Evolutionary conservation across 345 rosid species (phyloP).

Genomic region (Camelina neglecta): DNA sequence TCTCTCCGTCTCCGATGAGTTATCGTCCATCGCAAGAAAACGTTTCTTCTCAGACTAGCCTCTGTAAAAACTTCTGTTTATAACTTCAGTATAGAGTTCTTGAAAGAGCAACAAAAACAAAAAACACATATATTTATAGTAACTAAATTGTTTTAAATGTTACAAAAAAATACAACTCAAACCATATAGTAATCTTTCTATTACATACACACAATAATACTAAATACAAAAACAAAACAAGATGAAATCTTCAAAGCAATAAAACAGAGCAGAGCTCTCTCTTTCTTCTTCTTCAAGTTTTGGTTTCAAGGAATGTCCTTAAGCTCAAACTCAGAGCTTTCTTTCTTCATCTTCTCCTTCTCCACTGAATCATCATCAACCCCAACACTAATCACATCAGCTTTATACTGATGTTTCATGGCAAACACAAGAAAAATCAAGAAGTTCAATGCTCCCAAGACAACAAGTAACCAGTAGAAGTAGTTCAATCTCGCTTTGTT

Average conservation of each 20-base stretch:
- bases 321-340: slow-evolving; percentile 43
- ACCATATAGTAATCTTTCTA: slow-evolving; percentile 18
- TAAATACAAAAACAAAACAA: neutral
- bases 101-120: neutral
- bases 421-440: slow-evolving; percentile 59
- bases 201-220: slow-evolving; percentile 38
- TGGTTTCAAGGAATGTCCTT: slow-evolving; percentile 41
- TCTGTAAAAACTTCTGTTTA: neutral
- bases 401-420: slow-evolving; percentile 71
- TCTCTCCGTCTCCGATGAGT: slow-evolving; percentile 3
- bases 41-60: neutral
- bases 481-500: slow-evolving; percentile 61
- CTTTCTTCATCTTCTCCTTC: slow-evolving; percentile 45
- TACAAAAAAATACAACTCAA: slow-evolving; percentile 31
- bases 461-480: slow-evolving; percentile 83
- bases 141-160: neutral
- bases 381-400: slow-evolving; percentile 46
- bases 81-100: neutral
- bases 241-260: slow-evolving; percentile 27
- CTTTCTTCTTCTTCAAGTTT: neutral
- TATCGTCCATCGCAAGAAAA: slow-evolving; percentile 19
- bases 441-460: slow-evolving; percentile 71
- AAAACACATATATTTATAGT: neutral
- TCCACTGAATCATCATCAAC: slow-evolving; percentile 32
- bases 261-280: slow-evolving; percentile 3